These are phyloP conservation scores for Pseudogymnoascus sp. DNA, from an alignment of 2,329 filamentous ascomycete genomes.

Conservation along the genomic window DNA sequence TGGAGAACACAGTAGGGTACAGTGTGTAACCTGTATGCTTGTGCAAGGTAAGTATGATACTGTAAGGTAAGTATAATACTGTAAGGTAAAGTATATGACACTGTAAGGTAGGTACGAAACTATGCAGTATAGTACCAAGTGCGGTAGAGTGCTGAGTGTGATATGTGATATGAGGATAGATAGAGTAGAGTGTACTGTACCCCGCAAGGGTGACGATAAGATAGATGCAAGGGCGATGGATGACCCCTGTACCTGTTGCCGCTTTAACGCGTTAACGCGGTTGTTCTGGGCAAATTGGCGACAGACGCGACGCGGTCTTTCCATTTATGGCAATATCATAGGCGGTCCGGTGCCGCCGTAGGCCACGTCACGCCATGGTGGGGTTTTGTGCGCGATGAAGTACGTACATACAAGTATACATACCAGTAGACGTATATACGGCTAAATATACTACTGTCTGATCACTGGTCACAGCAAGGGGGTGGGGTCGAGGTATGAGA, in stretches of 20 bases:
- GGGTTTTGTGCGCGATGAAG: neutral
- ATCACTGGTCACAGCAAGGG: neutral
- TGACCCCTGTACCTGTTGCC: neutral
- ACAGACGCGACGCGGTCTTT: constrained; percentile 1
- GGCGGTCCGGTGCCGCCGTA: neutral
- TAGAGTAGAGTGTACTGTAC: neutral
- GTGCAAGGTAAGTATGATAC: neutral
- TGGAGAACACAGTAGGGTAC: neutral
- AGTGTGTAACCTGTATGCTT: neutral
- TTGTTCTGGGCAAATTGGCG: neutral
- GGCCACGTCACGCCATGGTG: neutral
- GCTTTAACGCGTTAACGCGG: neutral
- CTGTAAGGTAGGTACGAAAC: neutral
- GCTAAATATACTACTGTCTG: neutral
- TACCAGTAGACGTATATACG: neutral
- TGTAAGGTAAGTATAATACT: neutral
- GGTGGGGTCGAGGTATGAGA: neutral
- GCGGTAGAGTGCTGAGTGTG: neutral
- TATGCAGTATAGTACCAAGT: neutral
- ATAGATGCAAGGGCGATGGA: neutral
- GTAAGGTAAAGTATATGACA: neutral
- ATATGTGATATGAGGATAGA: neutral
- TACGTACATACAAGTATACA: neutral
- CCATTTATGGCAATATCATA: neutral
- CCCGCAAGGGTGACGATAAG: neutral